These are phyloP conservation scores for Tilletia caries DNA, from an alignment of 1,284 basidiomycete species.

Conservation along the genomic window DNA sequence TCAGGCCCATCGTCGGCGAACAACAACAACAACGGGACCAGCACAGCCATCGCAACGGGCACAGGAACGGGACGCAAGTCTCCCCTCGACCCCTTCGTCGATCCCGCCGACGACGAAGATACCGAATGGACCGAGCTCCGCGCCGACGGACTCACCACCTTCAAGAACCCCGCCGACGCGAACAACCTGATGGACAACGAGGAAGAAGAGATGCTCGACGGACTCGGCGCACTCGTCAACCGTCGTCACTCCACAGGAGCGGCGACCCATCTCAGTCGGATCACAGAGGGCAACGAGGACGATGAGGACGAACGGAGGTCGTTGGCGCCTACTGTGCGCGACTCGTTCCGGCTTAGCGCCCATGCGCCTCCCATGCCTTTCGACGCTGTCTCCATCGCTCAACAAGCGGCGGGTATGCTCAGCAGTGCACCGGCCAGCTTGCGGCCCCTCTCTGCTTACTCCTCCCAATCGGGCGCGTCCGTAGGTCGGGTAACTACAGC, in stretches of 20 bases:
- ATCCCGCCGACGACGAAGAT: conserved; percentile 23
- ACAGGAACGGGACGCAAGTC: neutral
- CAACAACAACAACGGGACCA: too few relatives aligned
- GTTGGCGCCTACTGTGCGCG: neutral
- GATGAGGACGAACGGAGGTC: conserved; percentile 23
- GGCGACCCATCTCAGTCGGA: conserved; percentile 35
- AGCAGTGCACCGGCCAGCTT: neutral
- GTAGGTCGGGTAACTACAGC: too few relatives aligned
- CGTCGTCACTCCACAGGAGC: conserved; percentile 27
- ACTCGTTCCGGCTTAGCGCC: neutral
- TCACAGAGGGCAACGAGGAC: conserved; percentile 38
- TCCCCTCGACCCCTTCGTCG: conserved; percentile 20
- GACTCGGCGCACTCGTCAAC: conserved; percentile 27
- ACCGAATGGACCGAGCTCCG: conserved; percentile 32
- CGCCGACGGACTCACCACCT: conserved; percentile 24
- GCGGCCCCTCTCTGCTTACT: neutral
- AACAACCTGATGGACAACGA: neutral
- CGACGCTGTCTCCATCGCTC: neutral
- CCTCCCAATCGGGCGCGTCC: neutral
- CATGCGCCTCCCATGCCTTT: conserved; percentile 6
- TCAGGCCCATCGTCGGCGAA: too few relatives aligned
- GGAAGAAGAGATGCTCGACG: conserved; percentile 21
- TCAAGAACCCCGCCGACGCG: conserved; percentile 14
- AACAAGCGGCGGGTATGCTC: neutral
- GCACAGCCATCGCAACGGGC: too few relatives aligned